Evolutionary conservation across 176 grass and related monocot species (phyloP).

Genomic region (Eleusine coracana): DNA sequence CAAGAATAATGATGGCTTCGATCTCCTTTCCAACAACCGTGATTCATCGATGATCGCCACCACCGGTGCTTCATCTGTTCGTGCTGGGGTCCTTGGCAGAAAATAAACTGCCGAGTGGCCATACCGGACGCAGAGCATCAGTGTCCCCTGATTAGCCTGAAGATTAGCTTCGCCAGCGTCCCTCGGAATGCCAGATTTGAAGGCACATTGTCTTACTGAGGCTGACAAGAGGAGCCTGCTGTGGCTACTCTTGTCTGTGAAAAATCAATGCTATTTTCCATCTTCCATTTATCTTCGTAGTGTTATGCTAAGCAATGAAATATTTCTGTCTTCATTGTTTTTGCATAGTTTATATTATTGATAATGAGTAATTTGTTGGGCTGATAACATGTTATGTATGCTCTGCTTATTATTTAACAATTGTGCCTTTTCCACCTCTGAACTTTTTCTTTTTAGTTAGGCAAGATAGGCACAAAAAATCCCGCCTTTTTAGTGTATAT

Average conservation of each 20-base stretch:
- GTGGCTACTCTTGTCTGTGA: background rate
- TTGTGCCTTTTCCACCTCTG: background rate
- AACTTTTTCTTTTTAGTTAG: background rate
- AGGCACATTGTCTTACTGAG: background rate
- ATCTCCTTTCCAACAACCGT: conserved; percentile 50
- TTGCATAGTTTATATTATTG: too few species aligned
- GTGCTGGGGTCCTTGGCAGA: background rate
- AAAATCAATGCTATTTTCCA: background rate
- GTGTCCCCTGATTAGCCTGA: conserved; percentile 15
- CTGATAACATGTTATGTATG: background rate
- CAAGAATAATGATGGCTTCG: conserved; percentile 52
- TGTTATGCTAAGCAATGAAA: background rate
- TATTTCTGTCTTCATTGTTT: background rate
- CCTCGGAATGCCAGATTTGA: background rate
- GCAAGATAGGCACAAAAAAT: conserved; percentile 5
- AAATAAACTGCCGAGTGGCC: conserved; percentile 11
- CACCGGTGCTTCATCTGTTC: conserved; percentile 22
- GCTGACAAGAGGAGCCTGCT: background rate
- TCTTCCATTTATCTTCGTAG: background rate
- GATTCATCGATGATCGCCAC: conserved; percentile 19
- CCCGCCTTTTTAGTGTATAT: conserved; percentile 25
- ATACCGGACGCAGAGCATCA: background rate
- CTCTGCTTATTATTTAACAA: conserved; percentile 8
- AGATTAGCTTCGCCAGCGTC: background rate
- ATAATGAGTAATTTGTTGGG: too few species aligned